phyloP scores from a whole-genome alignment of 2,329 filamentous ascomycete genomes.

The Venturia aucupariae region DNA sequence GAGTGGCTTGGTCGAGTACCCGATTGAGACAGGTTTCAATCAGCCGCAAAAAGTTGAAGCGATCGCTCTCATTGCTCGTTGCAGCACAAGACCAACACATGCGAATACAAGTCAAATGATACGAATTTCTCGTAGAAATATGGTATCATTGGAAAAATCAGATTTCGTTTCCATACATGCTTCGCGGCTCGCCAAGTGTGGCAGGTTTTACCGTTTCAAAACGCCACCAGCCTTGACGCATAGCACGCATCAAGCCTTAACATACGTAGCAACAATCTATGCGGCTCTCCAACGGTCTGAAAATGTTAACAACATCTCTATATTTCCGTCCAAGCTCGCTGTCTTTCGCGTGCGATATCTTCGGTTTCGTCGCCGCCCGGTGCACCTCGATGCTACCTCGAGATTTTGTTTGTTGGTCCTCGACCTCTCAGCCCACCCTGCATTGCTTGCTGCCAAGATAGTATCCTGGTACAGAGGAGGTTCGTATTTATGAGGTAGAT shows the following conservation, averaged over 20 bases:
- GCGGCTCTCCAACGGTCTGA: neutral
- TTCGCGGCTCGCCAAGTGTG: neutral
- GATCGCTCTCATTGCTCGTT: neutral
- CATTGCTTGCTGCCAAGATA: conserved; percentile 4
- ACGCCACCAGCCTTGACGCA: neutral
- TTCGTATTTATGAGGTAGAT: neutral
- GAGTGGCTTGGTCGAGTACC: neutral
- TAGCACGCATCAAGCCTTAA: neutral
- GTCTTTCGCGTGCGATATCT: neutral
- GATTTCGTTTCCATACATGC: neutral
- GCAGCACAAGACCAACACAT: neutral
- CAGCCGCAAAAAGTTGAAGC: neutral
- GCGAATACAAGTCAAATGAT: neutral
- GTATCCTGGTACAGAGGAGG: neutral
- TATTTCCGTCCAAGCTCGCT: neutral
- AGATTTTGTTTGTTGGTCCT: neutral
- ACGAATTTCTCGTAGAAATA: neutral
- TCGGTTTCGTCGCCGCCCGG: neutral
- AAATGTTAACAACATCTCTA: neutral
- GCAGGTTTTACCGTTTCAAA: conserved; percentile 3
- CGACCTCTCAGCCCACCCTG: neutral
- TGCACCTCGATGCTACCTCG: neutral
- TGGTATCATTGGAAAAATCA: neutral
- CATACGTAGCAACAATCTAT: conserved; percentile 1
- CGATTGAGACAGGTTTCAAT: neutral